A percentile compares a stretch with the other conserved stretches of the same genome.
Conservation (phyloP, 2,329 filamentous ascomycete genomes). For the Monosporascus ibericus region DNA sequence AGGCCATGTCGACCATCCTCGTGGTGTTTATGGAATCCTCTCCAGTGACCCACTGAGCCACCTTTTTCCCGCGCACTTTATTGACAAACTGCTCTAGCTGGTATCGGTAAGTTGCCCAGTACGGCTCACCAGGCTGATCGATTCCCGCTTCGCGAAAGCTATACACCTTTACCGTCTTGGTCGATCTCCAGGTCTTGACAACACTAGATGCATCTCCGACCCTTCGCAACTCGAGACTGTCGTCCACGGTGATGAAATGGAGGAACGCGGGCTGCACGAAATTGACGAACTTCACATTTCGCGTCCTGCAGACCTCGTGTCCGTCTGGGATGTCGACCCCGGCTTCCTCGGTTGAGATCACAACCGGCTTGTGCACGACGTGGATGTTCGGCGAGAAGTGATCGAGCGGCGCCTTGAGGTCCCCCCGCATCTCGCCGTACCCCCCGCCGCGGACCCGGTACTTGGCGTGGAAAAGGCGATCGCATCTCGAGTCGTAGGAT, state of each 20-base stretch:
- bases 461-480: constrained; percentile 23
- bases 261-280: constrained; percentile 11
- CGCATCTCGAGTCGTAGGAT: constrained; percentile 17
- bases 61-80: constrained; percentile 26
- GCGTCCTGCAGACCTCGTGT: constrained; percentile 16
- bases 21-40: constrained; percentile 31
- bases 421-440: constrained; percentile 23
- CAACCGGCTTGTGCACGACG: constrained; percentile 16
- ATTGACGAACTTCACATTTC: constrained; percentile 15
- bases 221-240: constrained; percentile 18
- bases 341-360: constrained; percentile 11
- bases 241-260: constrained; percentile 19
- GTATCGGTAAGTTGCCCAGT: constrained; percentile 33
- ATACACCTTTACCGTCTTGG: constrained; percentile 16
- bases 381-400: constrained; percentile 12
- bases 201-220: constrained; percentile 4
- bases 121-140: constrained; percentile 20
- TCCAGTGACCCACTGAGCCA: constrained; percentile 29
- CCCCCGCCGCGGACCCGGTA: constrained; percentile 29
- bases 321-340: constrained; percentile 10
- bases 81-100: constrained; percentile 36
- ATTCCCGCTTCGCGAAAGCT: constrained; percentile 15
- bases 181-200: constrained; percentile 17
- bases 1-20: constrained; percentile 34
- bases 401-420: constrained; percentile 17